phyloP scores from a whole-genome alignment of 768 basidiomycete genomes.

The Suillus paluster region DNA sequence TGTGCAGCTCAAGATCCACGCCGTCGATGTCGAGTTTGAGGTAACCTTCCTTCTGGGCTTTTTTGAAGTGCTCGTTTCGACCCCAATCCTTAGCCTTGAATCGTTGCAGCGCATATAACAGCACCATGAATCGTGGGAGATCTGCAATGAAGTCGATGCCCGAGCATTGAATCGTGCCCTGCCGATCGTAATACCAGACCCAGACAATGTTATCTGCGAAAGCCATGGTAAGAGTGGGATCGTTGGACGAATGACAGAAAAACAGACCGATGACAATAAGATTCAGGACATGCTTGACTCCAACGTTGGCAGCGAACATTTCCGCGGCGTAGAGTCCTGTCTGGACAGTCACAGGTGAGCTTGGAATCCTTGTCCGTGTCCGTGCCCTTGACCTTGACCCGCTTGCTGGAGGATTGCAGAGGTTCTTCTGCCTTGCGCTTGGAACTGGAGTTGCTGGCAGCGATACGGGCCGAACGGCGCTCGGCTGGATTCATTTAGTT shows the following conservation, averaged over 20 bases:
- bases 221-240: neutral
- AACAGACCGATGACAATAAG: slow-evolving; percentile 4
- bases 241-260: neutral
- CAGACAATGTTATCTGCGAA: slow-evolving; percentile 1
- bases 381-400: too few relatives aligned
- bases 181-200: slow-evolving; percentile 8
- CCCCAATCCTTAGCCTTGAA: neutral
- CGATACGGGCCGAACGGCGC: too few relatives aligned
- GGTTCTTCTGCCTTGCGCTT: too few relatives aligned
- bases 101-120: neutral
- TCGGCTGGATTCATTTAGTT: neutral
- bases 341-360: too few relatives aligned
- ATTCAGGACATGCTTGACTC: neutral
- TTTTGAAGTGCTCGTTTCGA: neutral
- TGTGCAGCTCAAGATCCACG: neutral
- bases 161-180: neutral
- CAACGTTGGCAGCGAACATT: slow-evolving; percentile 3
- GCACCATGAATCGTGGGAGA: slow-evolving; percentile 8
- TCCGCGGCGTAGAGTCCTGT: neutral
- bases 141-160: slow-evolving; percentile 3
- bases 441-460: too few relatives aligned
- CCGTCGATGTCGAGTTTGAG: neutral
- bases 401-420: too few relatives aligned
- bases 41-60: neutral
- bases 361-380: too few relatives aligned